Evolutionary conservation across 371 early-diverging fungal species (phyloP), one percentile per base, ranked within the genome.

Genomic region (Paraphysoderma sedebokerense): DNA sequence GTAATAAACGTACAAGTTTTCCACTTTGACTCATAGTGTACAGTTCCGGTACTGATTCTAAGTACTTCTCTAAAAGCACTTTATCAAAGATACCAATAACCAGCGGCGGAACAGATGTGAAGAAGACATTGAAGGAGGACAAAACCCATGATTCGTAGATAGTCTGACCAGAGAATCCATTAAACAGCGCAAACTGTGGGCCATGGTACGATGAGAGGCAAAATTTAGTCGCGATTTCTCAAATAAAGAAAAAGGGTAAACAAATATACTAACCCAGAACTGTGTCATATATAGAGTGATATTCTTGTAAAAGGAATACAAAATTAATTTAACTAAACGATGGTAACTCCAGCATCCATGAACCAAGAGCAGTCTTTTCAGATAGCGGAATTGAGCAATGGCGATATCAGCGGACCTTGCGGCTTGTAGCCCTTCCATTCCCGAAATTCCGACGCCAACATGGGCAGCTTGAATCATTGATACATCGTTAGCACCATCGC

Each of bases 401-500:
- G 92, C 85, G 60, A 90, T 92, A 68, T 98, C 98, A 0, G 93
- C 82, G 49, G 90, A 80, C 32, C 96, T 79, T 20, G 92, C 85
- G 9, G 98, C 98, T 54, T 93, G 95, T 15, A 90, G 72, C 31
- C 98, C 98, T 61, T 98, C 98, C 49, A 85, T 77, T 42, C 98
- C 98, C 47, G 82, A 82, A 52, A 98, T 96, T 48, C 98, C 98
- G 20, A 98, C 79, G 51, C 85, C 85, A 27, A 98, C 89, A 57
- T 96, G 88, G 5, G 98, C 92, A 17, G 86, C 87, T 63, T 90
- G 85, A 50, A 98, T 85, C 98, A 98, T 98, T 22, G 82, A 76
- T 4, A 98, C 93, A 62, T 98, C 98, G 58, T 98, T 98, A 32
- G 96, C 96, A 38, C 98, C 98, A 62, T 98, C 98, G 35, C 98